phyloP scores from a whole-genome alignment of 1,139 yeast species.

The Candida freyschussii region DNA sequence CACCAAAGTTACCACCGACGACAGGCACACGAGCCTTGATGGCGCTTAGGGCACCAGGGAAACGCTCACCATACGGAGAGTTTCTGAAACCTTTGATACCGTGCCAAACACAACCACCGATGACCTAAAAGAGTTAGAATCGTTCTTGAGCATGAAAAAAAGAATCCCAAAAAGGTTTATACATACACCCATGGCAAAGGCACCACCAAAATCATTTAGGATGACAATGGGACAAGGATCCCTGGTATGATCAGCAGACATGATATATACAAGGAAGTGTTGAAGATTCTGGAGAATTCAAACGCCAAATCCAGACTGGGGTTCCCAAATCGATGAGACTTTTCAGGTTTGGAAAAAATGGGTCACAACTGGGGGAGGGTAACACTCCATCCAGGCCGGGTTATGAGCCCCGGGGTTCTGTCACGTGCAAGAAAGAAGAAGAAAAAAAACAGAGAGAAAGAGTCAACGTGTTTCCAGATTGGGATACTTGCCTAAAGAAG shows the following conservation, averaged over 20 bases:
- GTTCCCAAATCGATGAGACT: no score
- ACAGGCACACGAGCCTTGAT: conserved; percentile 97
- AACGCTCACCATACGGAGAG: conserved; percentile 94
- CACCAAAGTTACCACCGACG: conserved; percentile 98
- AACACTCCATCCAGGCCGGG: no score
- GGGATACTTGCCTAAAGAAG: no score
- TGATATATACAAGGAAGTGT: conserved; percentile 20
- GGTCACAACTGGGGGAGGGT: no score
- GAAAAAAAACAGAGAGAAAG: no score
- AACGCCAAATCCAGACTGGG: no score
- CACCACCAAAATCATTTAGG: conserved; percentile 96
- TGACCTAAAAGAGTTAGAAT: conserved; percentile 33
- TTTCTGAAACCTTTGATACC: conserved; percentile 98
- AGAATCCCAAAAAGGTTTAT: neutral
- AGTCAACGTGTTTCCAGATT: no score
- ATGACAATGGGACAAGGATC: conserved; percentile 99
- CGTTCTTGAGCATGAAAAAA: conserved; percentile 25
- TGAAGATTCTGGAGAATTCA: neutral
- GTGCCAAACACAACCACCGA: conserved; percentile 99
- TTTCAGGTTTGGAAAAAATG: no score
- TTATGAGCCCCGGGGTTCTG: no score
- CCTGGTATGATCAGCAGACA: conserved; percentile 97
- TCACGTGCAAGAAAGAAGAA: no score
- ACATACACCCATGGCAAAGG: conserved; percentile 84
- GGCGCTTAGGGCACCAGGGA: conserved; percentile 84